phyloP scores from a whole-genome alignment of 2,329 filamentous ascomycete genomes.

The Fusarium cicatricum region DNA sequence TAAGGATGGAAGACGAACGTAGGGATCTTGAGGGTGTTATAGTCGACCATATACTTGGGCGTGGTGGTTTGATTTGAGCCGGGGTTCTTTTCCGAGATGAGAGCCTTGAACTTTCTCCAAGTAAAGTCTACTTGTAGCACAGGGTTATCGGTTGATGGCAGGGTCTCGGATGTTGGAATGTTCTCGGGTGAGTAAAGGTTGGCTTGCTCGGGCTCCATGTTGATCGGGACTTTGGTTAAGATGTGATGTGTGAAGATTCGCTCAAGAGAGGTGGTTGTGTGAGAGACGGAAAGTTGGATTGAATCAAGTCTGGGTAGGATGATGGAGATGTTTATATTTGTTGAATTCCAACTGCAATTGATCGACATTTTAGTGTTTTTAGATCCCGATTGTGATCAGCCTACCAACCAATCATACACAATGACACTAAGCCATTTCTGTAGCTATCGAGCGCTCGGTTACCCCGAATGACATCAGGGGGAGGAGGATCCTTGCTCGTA shows the following conservation, averaged over 20 bases:
- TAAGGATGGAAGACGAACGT: slow-evolving; percentile 22
- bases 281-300: too few species aligned
- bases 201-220: not conserved
- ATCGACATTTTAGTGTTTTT: too few species aligned
- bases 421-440: not conserved
- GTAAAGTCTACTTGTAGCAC: slow-evolving; percentile 26
- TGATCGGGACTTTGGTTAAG: not conserved
- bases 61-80: not conserved
- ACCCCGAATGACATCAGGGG: not conserved
- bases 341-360: too few species aligned
- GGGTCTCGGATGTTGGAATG: not conserved
- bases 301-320: too few species aligned
- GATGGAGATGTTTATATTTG: too few species aligned
- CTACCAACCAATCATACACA: not conserved
- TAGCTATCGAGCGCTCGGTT: not conserved
- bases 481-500: not conserved
- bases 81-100: slow-evolving; percentile 13
- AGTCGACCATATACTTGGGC: slow-evolving; percentile 26
- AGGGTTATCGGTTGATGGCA: not conserved
- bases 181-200: not conserved
- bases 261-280: too few species aligned
- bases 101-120: slow-evolving; percentile 27
- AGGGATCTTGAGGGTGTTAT: slow-evolving; percentile 17
- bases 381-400: not conserved
- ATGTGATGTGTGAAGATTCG: not conserved